Base-by-base conservation (phyloP, 352 stramenopile species). In the Phytopythium montanum region DNA sequence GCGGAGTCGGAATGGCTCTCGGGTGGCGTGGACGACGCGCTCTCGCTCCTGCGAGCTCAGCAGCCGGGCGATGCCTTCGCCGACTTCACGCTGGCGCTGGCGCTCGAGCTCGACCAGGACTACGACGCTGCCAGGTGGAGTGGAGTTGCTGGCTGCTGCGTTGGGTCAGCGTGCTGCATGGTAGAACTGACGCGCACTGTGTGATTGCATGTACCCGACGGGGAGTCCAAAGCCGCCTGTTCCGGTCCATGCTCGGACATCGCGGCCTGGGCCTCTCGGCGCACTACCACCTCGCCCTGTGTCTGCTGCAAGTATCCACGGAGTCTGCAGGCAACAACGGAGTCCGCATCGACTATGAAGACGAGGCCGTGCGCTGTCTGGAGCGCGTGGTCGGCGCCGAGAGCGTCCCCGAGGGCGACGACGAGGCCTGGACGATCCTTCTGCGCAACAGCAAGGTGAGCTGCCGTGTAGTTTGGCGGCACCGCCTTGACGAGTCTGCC, bases 241-340 rank as follows among this genome's bases (percentile, higher is more conserved):
- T 82, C 39, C 65, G 71, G 5, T 58, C 57, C 33, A 12, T 72
- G 42, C 31, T 69, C 21, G 42, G 54, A 26, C 68, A 54, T 60
- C 14, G 60, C 54, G 59, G 42, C 41, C 33, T 73, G 28, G 62
- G 66, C 0, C 39, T 74, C 2, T 73, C 80, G n/a, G 69, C 69
- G 14, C 64, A 70, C 10, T 59, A 75, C 26, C 77, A 76, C 53
- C 61, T 87, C 42, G 73, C 70, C 18, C 66, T 80, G 61, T 87
- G 77, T 33, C 65, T 87, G 10, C 31, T 87, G 42, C 52, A 71
- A 39, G 62, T 72, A 38, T 64, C 42, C 1, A 31, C 13, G 42
- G 42, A 12, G 81, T 19, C 61, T 68, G 16, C 52, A 65, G 51
- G 31, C 79, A 19, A 52, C 59, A 54, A 55, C 42, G 42, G 29